These are phyloP conservation scores for Talaromyces thailandensis DNA, from an alignment of 495 filamentous ascomycete genomes.

Conservation along the genomic window DNA sequence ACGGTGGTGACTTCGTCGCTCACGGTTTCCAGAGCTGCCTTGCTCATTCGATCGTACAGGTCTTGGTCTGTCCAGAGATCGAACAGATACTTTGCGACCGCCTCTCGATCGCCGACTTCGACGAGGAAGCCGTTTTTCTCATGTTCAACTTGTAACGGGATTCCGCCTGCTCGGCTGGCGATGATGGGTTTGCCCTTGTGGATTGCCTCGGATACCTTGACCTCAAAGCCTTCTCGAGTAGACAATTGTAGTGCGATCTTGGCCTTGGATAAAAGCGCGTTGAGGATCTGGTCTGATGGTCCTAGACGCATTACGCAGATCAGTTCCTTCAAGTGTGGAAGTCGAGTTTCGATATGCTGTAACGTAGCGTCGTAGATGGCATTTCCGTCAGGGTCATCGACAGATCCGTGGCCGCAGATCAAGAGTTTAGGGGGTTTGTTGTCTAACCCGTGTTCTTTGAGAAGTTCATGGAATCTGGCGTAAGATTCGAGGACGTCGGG, in stretches of 20 bases:
- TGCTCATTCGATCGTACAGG: conserved; percentile 56
- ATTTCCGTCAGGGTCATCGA: conserved; percentile 78
- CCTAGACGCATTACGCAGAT: conserved; percentile 71
- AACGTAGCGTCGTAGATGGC: conserved; percentile 66
- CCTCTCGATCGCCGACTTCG: conserved; percentile 59
- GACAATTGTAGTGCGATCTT: conserved; percentile 72
- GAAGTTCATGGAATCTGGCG: conserved; percentile 56
- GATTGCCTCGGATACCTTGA: conserved; percentile 81
- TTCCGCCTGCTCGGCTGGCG: conserved; percentile 69
- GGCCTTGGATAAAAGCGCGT: conserved; percentile 67
- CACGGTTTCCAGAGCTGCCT: conserved; percentile 56
- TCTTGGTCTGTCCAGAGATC: conserved; percentile 59
- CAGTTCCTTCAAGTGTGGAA: conserved; percentile 41
- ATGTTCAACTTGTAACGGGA: conserved; percentile 71
- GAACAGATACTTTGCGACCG: conserved; percentile 62
- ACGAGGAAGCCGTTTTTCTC: conserved; percentile 71
- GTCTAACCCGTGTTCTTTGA: conserved; percentile 33
- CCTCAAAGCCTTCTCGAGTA: conserved; percentile 79
- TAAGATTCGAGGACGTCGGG: conserved; percentile 73
- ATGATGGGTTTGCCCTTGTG: conserved; percentile 82
- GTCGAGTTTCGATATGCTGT: conserved; percentile 49
- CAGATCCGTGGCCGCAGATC: conserved; percentile 70
- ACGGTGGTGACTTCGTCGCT: conserved; percentile 80
- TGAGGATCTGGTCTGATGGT: conserved; percentile 74
- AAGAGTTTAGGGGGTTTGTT: conserved; percentile 61